Evolutionary conservation across 202 grass and related monocot species (phyloP), one percentile per base, ranked within the genome.

Genomic region (Elaeis oleifera): DNA sequence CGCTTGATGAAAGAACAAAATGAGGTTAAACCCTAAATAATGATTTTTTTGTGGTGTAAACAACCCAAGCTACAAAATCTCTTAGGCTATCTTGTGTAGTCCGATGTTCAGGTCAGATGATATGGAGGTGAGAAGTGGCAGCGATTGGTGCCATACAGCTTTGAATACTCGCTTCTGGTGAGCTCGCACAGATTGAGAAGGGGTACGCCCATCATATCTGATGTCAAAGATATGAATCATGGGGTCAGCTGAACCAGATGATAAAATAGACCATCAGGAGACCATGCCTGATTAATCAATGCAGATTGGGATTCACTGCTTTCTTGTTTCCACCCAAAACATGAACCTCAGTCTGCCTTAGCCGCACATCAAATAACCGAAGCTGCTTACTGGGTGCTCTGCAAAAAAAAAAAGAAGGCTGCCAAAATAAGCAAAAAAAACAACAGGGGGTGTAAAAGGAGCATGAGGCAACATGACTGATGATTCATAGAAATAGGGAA

Each of bases 191-290:
- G 92, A 92, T 51, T 92, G 94, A 26, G 87, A 89, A 5, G 94
- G 94, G n/a, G 48, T 85, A 56, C 72, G 77, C 16, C 82, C 81
- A 32, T 81, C 61, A 39, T 79, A 44, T 61, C 88, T 89, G 53
- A 99, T 89, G 77, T 99, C 94, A 4, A 99, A 99, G 61, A 99
- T 89, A 67, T 99, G 94, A 74, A 99, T 89, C 73, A 78, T 49
- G 5, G 88, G 94, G 63, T 99, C 94, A 13, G 84, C 82, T 2
- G 94, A 91, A 15, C 94, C 94, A 55, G 94, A 99, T 60, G 88
- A 89, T 24, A 89, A 1, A 84, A 81, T 73, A 79, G 85, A 27
- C 94, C 94, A 57, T 92, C 82, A 0, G 94, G 85, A 79, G 94
- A 99, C 94, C 94, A 97, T 22, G 94, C 83, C 62, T 97, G 94